Evolutionary conservation across 352 stramenopile species (phyloP).

Genomic region (Phytopythium vexans): DNA sequence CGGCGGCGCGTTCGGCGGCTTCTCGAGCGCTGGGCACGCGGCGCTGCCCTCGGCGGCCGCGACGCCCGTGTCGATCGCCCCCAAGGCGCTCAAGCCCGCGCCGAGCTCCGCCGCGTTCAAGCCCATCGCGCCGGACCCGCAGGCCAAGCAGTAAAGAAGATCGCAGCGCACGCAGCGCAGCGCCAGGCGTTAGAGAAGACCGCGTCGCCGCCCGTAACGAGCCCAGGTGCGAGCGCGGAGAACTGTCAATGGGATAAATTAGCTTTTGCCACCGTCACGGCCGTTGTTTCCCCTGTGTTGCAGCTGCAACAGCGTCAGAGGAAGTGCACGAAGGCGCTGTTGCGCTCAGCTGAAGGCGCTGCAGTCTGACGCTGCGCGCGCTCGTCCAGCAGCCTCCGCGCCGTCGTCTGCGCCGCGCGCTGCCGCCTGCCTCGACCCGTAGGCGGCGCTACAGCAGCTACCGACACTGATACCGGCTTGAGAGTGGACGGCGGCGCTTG

Average conservation of each 20-base stretch:
- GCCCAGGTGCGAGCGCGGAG: no score
- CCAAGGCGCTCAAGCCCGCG: slow-evolving; percentile 23
- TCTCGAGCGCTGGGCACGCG: slow-evolving; percentile 16
- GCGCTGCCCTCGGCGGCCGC: slow-evolving; percentile 9
- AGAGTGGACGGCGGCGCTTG: no score
- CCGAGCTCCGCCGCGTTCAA: slow-evolving; percentile 11
- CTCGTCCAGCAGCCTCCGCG: not conserved
- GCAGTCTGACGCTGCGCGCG: no score
- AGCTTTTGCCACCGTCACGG: no score
- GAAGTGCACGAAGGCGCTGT: slow-evolving; percentile 1
- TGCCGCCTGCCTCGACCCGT: not conserved
- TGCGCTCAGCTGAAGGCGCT: no score
- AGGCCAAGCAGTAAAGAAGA: slow-evolving; percentile 8
- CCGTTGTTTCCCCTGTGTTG: not conserved
- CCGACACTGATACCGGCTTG: no score
- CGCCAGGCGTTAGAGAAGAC: no score
- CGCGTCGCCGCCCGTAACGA: no score
- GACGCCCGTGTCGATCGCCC: slow-evolving; percentile 29
- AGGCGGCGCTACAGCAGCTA: no score
- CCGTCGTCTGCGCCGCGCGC: not conserved
- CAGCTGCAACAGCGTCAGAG: not conserved
- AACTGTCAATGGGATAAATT: no score
- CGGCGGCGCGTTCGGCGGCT: slow-evolving; percentile 29
- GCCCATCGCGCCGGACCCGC: slow-evolving; percentile 19
- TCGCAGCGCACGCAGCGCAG: no score